Base-by-base conservation (phyloP, 2,329 filamentous ascomycete genomes). In the Pseudogymnoascus sp. region DNA sequence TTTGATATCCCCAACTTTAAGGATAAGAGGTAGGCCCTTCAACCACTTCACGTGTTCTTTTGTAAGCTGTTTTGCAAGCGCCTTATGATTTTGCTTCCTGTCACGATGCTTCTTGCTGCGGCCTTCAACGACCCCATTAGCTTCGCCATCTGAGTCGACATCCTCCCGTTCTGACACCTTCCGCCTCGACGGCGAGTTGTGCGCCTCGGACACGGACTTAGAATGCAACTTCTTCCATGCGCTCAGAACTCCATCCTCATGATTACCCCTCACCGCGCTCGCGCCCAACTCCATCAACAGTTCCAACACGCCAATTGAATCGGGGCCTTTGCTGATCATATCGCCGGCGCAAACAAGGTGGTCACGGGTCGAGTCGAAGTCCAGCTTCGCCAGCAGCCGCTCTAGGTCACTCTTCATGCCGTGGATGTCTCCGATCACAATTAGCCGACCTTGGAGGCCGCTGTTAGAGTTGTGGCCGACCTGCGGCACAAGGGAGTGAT, bases 401-500 rank as follows among this genome's bases (percentile, higher is more conserved):
- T 80, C 75, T 72, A 91, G 80, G 65, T 91, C 83, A 11, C 82
- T 73, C 68, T 84, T 84, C 78, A 94, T 94, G 59, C 94, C 94
- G 76, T 97, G 93, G 12, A 97, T 91, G 76, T 99, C 94, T 62
- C 94, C 93, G 35, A 97, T 80, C 65, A 97, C 80, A 35, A 97
- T 78, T 23, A 99, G 77, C 16, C 92, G 80, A 29, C 45, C 45
- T 31, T 29, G 45, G 45, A 52, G 45, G 29, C 49, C 29, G 16
- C 10, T 19, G 29, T 35, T 21, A 1, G 49, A 19, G 2, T 55
- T 33, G 7, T 29, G 49, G 29, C 49, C 29, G 26, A 21, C n/a
- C 49, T 55, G 49, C 11, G 49, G 49, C 16, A 55, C 49, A 35
- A 55, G 29, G 29, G 29, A 33, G n/a, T 35, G 49, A 21, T 55